A percentile compares a stretch with the other conserved stretches of the same genome.
Evolutionary conservation across 352 stramenopile species (phyloP).

Genomic region (Phytophthora agathidicida): DNA sequence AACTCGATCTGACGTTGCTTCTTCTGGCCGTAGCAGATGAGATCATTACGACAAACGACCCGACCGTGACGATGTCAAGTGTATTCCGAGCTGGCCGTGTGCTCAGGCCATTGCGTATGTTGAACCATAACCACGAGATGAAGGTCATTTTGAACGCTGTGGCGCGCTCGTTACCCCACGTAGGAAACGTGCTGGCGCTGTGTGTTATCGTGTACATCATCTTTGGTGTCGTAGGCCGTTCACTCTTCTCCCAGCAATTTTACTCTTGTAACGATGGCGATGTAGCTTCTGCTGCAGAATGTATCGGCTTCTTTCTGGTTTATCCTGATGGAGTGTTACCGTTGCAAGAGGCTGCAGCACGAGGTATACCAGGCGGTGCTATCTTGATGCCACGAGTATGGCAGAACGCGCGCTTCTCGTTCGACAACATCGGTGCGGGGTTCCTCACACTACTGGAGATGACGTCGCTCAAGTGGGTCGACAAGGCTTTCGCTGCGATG

Average conservation of each 20-base stretch:
- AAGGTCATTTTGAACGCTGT: constrained; percentile 75
- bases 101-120: constrained; percentile 65
- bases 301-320: constrained; percentile 61
- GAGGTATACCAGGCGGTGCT: constrained; percentile 36
- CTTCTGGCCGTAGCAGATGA: constrained; percentile 63
- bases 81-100: constrained; percentile 78
- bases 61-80: constrained; percentile 46
- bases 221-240: constrained; percentile 73
- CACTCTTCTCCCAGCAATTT: constrained; percentile 68
- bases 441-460: constrained; percentile 80
- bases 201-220: constrained; percentile 83
- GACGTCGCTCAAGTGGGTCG: constrained; percentile 83
- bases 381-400: constrained; percentile 70
- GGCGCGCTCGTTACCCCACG: constrained; percentile 69
- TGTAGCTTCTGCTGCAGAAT: constrained; percentile 44
- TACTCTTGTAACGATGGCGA: constrained; percentile 68
- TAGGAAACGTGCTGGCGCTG: constrained; percentile 74
- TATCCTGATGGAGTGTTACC: constrained; percentile 53
- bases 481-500: constrained; percentile 81
- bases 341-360: constrained; percentile 54
- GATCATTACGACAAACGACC: constrained; percentile 50
- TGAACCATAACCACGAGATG: constrained; percentile 84
- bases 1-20: constrained; percentile 71
- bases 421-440: constrained; percentile 70
- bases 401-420: constrained; percentile 77